Evolutionary conservation across 805 yeast species (phyloP).

Genomic region (Blastobotrys americana): DNA sequence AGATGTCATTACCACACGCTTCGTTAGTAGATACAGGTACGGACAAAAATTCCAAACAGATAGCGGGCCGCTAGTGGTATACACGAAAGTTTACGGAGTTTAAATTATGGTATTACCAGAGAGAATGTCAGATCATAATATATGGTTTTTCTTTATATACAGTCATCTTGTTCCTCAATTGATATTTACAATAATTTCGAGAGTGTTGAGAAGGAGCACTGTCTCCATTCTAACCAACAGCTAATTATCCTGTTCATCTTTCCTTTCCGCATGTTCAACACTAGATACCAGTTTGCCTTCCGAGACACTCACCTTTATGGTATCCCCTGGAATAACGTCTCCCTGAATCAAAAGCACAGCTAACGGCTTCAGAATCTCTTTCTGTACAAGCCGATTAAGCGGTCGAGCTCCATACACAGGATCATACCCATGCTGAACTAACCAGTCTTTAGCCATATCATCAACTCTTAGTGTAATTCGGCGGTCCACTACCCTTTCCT

Average conservation of each 20-base stretch:
- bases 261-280: constrained; percentile 26
- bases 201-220: too few relatives aligned
- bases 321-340: constrained; percentile 54
- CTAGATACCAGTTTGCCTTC: constrained; percentile 41
- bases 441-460: constrained; percentile 65
- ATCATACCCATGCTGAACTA: constrained; percentile 83
- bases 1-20: constrained; percentile 28
- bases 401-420: constrained; percentile 95
- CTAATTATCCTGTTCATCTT: constrained; percentile 6
- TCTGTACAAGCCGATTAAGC: constrained; percentile 81
- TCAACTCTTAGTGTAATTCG: constrained; percentile 55
- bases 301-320: constrained; percentile 44
- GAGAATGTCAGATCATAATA: too few relatives aligned
- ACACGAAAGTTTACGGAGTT: too few relatives aligned
- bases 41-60: neutral
- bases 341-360: constrained; percentile 76
- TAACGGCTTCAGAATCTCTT: constrained; percentile 78
- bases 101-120: too few relatives aligned
- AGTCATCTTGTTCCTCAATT: constrained; percentile 1
- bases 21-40: constrained; percentile 24
- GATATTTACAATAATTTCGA: constrained; percentile 2
- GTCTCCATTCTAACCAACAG: too few relatives aligned
- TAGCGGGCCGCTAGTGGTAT: constrained; percentile 11
- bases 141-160: too few relatives aligned
- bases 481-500: constrained; percentile 68